Evolutionary conservation across 495 filamentous ascomycete species (phyloP), one percentile per base, ranked within the genome.

Genomic region (Hyaloscypha variabilis): DNA sequence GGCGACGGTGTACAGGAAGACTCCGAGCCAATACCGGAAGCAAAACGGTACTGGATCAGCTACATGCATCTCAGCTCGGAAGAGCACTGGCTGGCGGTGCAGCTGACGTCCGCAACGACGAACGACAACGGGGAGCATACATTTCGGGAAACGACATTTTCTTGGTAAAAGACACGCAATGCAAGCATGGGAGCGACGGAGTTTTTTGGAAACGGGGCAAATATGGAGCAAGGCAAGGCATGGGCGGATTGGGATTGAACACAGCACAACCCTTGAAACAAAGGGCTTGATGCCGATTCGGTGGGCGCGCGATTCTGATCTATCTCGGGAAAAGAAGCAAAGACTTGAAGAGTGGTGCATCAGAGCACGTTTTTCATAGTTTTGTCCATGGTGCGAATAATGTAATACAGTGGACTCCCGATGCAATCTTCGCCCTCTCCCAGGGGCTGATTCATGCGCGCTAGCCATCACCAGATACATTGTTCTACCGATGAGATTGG

Each of bases 71-170:
- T 72, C 60, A 69, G 60, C 39, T 68, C 65, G 2, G 67, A 72
- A 42, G 69, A 72, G 50, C 54, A 67, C 49, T 72, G 69, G 69
- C 28, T 72, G 36, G 69, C 69, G 36, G 64, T 69, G 11, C 69
- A 72, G 63, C 60, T 72, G 31, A 72, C 66, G 8, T 60, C 53
- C 3, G 60, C 64, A 26, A 62, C 34, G 19, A 62, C 31, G 29
- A 67, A 65, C 26, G 64, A 67, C n/a, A 62, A 63, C 14, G 69
- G 67, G n/a, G 55, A 62, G n/a, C 58, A 62, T 30, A 60, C 49
- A 29, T 67, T 60, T 61, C 69, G 67, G 60, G 69, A 69, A 31
- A 72, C 69, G 17, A 72, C 69, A 58, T 72, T 72, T 67, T 72
- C 69, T 66, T 72, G 69, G 69, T 72, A 64, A 53, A 36, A 36